Conservation (phyloP, 2,329 filamentous ascomycete species). For the Aspergillus chevalieri region DNA sequence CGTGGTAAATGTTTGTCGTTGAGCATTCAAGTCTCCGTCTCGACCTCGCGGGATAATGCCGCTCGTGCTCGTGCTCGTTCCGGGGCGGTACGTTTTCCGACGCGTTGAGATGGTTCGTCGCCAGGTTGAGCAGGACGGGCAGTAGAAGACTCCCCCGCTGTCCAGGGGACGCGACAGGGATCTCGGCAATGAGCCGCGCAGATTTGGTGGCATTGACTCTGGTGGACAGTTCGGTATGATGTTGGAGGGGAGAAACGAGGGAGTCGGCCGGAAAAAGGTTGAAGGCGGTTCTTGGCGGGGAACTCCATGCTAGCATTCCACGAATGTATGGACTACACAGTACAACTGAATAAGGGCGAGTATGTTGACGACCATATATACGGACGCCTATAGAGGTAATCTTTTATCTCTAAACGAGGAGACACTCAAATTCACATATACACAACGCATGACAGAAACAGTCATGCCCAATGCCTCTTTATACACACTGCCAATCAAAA, state of each 20-base stretch:
- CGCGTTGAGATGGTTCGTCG: conserved; percentile 25
- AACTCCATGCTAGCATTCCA: not conserved
- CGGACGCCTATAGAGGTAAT: too few species aligned
- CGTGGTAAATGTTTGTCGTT: conserved; percentile 39
- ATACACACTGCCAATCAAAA: not conserved
- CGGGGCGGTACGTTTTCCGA: conserved; percentile 9
- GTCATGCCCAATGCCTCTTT: not conserved
- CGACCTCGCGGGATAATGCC: conserved; percentile 7
- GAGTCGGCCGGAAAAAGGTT: conserved; percentile 4
- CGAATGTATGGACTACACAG: not conserved
- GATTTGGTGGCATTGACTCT: conserved; percentile 34
- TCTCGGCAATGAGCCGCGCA: conserved; percentile 30
- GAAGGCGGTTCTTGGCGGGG: conserved; percentile 11
- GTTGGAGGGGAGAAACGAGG: conserved; percentile 10
- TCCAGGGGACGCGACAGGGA: conserved; percentile 27
- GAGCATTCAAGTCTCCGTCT: not conserved
- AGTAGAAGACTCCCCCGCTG: conserved; percentile 26
- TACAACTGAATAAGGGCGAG: not conserved
- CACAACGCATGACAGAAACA: too few species aligned
- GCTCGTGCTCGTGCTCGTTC: conserved; percentile 3
- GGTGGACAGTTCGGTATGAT: conserved; percentile 3
- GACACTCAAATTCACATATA: too few species aligned
- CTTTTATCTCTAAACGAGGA: too few species aligned
- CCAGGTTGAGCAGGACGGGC: conserved; percentile 37
- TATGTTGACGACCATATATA: too few species aligned